Conservation (phyloP, 2,329 filamentous ascomycete genomes). For the Mariannaea elegans region DNA sequence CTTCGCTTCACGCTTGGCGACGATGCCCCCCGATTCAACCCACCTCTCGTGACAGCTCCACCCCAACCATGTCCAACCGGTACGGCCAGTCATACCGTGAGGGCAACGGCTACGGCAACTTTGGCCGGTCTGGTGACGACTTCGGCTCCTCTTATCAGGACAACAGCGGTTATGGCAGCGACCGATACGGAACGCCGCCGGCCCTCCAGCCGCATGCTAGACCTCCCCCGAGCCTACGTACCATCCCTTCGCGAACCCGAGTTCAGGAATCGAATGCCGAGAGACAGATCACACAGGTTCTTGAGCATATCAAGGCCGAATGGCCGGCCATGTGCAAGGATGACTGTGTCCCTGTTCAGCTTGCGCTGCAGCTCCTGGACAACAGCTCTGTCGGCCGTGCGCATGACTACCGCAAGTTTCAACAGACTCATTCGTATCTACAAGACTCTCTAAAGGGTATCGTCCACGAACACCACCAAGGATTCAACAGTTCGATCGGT, state of each 20-base stretch:
- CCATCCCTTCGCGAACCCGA: slow-evolving; percentile 47
- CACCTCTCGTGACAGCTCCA: slow-evolving; percentile 27
- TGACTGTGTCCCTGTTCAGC: slow-evolving; percentile 90
- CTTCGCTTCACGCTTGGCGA: slow-evolving; percentile 4
- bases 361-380: slow-evolving; percentile 95
- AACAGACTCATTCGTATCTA: slow-evolving; percentile 84
- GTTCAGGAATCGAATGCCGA: slow-evolving; percentile 60
- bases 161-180: slow-evolving; percentile 50
- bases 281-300: slow-evolving; percentile 68
- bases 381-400: slow-evolving; percentile 91
- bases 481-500: slow-evolving; percentile 98
- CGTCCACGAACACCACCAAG: slow-evolving; percentile 98
- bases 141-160: slow-evolving; percentile 52
- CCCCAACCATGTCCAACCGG: slow-evolving; percentile 59
- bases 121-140: slow-evolving; percentile 54
- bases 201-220: slow-evolving; percentile 38
- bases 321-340: slow-evolving; percentile 93
- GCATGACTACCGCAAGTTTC: slow-evolving; percentile 86
- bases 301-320: slow-evolving; percentile 85
- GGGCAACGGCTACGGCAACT: slow-evolving; percentile 57
- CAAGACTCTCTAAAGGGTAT: slow-evolving; percentile 93
- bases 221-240: slow-evolving; percentile 38
- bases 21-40: slow-evolving; percentile 35
- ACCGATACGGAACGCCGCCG: slow-evolving; percentile 52
- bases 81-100: slow-evolving; percentile 54